These are phyloP conservation scores for Grosmannia serpens DNA, from an alignment of 2,329 filamentous ascomycete species.

Conservation along the genomic window DNA sequence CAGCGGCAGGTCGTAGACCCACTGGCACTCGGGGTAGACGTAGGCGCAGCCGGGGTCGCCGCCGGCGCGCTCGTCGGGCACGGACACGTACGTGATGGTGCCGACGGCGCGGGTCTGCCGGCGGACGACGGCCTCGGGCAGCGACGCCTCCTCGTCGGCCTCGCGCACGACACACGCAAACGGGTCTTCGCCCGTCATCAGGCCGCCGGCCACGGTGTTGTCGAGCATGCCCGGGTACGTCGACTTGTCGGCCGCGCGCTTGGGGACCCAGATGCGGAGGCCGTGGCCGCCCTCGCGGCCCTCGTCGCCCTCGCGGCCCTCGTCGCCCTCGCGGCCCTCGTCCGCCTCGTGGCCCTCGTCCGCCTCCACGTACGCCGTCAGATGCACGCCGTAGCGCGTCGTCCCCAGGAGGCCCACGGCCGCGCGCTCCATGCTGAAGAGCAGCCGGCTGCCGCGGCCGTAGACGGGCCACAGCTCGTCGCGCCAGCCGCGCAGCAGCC, in stretches of 20 bases:
- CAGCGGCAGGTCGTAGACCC: slow-evolving; percentile 80
- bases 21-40: slow-evolving; percentile 84
- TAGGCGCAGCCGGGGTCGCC: slow-evolving; percentile 68
- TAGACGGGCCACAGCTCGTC: slow-evolving; percentile 74
- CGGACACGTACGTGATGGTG: slow-evolving; percentile 73
- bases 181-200: slow-evolving; percentile 68
- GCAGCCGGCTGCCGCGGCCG: slow-evolving; percentile 41
- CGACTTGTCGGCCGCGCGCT: slow-evolving; percentile 63
- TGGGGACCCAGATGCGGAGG: slow-evolving; percentile 75
- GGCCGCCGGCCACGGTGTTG: slow-evolving; percentile 79
- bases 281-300: slow-evolving; percentile 27
- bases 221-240: slow-evolving; percentile 91
- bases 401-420: slow-evolving; percentile 65
- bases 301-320: slow-evolving; percentile 39
- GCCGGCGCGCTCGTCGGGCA: slow-evolving; percentile 63
- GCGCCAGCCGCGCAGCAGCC: slow-evolving; percentile 67
- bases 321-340: slow-evolving; percentile 1
- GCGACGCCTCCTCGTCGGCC: slow-evolving; percentile 75
- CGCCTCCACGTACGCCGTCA: slow-evolving; percentile 55
- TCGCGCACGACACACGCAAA: slow-evolving; percentile 79
- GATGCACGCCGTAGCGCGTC: slow-evolving; percentile 69
- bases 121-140: slow-evolving; percentile 60
- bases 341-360: background rate
- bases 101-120: slow-evolving; percentile 47
- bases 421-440: slow-evolving; percentile 68